A percentile compares a stretch with the other conserved stretches of the same genome.
These are phyloP conservation scores for Penicillium lividum DNA, from an alignment of 495 filamentous ascomycete species.

Conservation along the genomic window DNA sequence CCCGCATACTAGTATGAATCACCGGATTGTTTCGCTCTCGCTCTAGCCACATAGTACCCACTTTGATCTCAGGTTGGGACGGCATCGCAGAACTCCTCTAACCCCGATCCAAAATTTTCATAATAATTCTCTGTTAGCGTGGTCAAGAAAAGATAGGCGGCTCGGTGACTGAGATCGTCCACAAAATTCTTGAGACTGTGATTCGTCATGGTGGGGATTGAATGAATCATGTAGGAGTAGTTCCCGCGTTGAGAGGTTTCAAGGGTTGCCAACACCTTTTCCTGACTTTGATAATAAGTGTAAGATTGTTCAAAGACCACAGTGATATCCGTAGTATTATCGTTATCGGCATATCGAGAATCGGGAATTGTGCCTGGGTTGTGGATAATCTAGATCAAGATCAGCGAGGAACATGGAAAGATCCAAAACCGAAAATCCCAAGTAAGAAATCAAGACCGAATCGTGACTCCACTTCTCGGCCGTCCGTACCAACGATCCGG, in stretches of 20 bases:
- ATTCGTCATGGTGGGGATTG: slow-evolving; percentile 4
- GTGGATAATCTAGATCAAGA: slow-evolving; percentile 5
- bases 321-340: slow-evolving; percentile 2
- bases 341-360: not conserved
- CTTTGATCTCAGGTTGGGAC: not conserved
- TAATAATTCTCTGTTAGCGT: not conserved
- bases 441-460: not conserved
- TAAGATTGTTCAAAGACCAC: slow-evolving; percentile 6
- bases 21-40: not conserved
- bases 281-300: not conserved
- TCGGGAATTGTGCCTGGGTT: slow-evolving; percentile 8
- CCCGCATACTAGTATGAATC: too few species aligned
- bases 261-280: not conserved
- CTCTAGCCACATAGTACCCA: not conserved
- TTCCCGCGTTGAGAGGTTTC: not conserved
- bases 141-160: slow-evolving; percentile 2
- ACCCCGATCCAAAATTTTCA: not conserved
- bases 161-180: not conserved
- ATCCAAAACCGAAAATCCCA: not conserved
- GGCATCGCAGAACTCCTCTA: not conserved
- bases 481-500: not conserved
- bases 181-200: slow-evolving; percentile 1
- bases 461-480: not conserved
- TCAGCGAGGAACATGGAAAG: not conserved
- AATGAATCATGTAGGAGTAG: slow-evolving; percentile 7